Evolutionary conservation across 495 filamentous ascomycete genomes (phyloP).

Genomic region (Hypomontagnella submonticulosa): DNA sequence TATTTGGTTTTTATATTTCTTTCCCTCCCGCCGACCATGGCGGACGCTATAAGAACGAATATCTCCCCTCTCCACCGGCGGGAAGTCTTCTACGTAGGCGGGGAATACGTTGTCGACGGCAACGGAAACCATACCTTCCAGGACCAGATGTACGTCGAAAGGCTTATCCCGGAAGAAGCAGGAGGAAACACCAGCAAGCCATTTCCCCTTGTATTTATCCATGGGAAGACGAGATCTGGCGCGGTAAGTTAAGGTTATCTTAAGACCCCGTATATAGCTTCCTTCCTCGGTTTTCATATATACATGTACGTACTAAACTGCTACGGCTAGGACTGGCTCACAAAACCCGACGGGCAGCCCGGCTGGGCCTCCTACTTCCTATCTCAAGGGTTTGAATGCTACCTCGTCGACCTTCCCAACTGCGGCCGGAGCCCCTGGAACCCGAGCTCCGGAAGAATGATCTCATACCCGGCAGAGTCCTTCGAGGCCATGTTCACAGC

Average conservation of each 20-base stretch:
- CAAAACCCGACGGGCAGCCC: conserved; percentile 61
- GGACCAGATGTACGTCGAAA: conserved; percentile 69
- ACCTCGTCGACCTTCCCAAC: conserved; percentile 57
- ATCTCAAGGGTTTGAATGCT: conserved; percentile 59
- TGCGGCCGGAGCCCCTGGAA: conserved; percentile 51
- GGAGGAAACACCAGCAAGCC: conserved; percentile 19
- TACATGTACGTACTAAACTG: conserved; percentile 1
- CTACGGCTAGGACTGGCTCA: conserved; percentile 55
- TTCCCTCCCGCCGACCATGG: conserved; percentile 7
- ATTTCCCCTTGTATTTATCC: conserved; percentile 63
- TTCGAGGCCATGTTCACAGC: conserved; percentile 55
- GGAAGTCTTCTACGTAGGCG: conserved; percentile 63
- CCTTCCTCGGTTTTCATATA: background rate
- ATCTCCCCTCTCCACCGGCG: conserved; percentile 30
- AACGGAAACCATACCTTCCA: conserved; percentile 53
- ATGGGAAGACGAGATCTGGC: conserved; percentile 63
- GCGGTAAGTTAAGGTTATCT: conserved; percentile 58
- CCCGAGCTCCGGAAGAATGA: conserved; percentile 33
- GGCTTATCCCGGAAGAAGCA: conserved; percentile 52
- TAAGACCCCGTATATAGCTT: background rate
- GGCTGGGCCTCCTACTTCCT: conserved; percentile 65
- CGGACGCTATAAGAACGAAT: background rate
- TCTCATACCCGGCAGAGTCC: conserved; percentile 38
- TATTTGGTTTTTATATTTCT: background rate
- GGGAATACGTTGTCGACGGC: conserved; percentile 52